phyloP scores from a whole-genome alignment of 768 basidiomycete species.

The Grammothele lineata region DNA sequence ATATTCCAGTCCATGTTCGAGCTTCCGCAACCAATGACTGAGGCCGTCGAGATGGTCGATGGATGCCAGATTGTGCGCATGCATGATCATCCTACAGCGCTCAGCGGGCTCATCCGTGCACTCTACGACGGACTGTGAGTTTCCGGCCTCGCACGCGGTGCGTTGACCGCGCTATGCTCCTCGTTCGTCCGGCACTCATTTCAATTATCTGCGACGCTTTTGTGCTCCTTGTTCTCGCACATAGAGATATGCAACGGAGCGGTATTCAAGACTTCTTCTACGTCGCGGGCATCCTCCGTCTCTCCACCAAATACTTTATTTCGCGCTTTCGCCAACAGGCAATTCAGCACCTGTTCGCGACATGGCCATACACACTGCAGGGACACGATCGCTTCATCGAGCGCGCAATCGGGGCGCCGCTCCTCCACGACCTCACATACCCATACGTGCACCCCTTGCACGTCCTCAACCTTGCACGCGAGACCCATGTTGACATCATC shows the following conservation, averaged over 20 bases:
- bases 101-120: conserved; percentile 47
- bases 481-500: conserved; percentile 42
- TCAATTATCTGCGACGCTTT: neutral
- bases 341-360: conserved; percentile 42
- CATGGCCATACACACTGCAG: conserved; percentile 50
- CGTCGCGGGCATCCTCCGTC: conserved; percentile 52
- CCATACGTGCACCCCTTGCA: conserved; percentile 58
- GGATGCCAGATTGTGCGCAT: conserved; percentile 49
- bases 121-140: conserved; percentile 57
- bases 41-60: conserved; percentile 34
- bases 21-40: conserved; percentile 32
- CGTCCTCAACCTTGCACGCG: conserved; percentile 51
- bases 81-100: conserved; percentile 47
- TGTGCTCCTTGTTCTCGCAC: neutral
- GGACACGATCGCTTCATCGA: conserved; percentile 57
- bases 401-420: conserved; percentile 39
- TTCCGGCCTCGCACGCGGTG: neutral
- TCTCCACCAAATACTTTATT: conserved; percentile 59
- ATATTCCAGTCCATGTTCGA: conserved; percentile 54
- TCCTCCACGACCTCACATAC: conserved; percentile 43
- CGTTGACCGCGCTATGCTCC: neutral
- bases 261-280: conserved; percentile 50
- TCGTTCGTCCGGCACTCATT: neutral
- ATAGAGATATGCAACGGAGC: conserved; percentile 32
- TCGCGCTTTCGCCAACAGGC: conserved; percentile 46